Evolutionary conservation across 2,329 filamentous ascomycete species (phyloP).

Genomic region (Venturia asperata): DNA sequence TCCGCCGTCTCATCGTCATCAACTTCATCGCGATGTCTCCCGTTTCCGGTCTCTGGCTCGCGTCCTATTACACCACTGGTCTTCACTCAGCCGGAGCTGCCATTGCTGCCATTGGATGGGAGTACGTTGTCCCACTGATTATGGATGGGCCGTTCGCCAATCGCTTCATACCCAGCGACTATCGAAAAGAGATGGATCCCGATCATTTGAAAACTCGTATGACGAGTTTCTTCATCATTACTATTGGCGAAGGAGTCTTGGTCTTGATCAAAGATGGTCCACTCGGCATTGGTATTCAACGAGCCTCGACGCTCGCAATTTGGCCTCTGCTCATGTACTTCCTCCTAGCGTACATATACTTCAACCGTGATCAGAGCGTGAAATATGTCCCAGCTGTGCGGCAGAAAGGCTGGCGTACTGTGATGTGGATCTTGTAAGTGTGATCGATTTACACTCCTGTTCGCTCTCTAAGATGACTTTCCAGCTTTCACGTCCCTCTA

Average conservation of each 20-base stretch:
- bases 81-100: background rate
- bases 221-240: slow-evolving; percentile 22
- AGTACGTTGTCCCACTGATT: slow-evolving; percentile 5
- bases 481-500: slow-evolving; percentile 14
- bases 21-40: background rate
- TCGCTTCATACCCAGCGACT: slow-evolving; percentile 5
- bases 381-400: slow-evolving; percentile 14
- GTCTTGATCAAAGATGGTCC: slow-evolving; percentile 21
- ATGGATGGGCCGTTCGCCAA: background rate
- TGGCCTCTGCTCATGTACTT: slow-evolving; percentile 18
- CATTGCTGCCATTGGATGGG: slow-evolving; percentile 15
- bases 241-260: slow-evolving; percentile 23
- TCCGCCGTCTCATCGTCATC: slow-evolving; percentile 4
- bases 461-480: background rate
- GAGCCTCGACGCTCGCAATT: slow-evolving; percentile 14
- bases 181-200: slow-evolving; percentile 12
- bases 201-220: slow-evolving; percentile 1
- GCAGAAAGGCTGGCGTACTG: background rate
- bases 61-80: background rate
- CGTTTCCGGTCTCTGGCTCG: background rate
- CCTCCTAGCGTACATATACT: slow-evolving; percentile 15
- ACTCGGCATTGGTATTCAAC: slow-evolving; percentile 13
- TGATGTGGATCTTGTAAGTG: slow-evolving; percentile 14
- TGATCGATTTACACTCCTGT: no score
- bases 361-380: slow-evolving; percentile 14